phyloP scores from a whole-genome alignment of 2,329 filamentous ascomycete species.

The Diaporthe sp. region DNA sequence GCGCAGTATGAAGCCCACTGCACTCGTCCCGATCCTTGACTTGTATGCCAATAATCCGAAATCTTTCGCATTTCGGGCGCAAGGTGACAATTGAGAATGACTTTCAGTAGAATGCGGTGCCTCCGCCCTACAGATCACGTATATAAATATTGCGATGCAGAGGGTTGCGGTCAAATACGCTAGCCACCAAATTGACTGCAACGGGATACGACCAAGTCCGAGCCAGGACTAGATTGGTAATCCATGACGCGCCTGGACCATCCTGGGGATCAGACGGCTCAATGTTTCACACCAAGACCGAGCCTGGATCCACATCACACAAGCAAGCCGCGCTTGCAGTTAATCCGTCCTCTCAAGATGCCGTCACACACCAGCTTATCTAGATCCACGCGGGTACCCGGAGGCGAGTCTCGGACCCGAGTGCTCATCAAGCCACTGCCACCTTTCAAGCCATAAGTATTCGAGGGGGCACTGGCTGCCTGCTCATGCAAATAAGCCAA shows the following conservation, averaged over 20 bases:
- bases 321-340: not conserved
- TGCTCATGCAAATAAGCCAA: not conserved
- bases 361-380: not conserved
- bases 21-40: too few relatives aligned
- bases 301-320: not conserved
- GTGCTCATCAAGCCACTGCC: not conserved
- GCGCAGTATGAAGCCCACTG: too few relatives aligned
- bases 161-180: not conserved
- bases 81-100: too few relatives aligned
- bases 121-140: not conserved
- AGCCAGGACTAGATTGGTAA: constrained; percentile 3
- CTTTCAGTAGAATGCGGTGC: too few relatives aligned
- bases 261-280: not conserved
- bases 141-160: not conserved
- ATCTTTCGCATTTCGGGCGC: too few relatives aligned
- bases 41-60: too few relatives aligned
- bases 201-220: not conserved
- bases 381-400: not conserved
- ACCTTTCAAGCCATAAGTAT: not conserved
- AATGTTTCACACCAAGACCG: not conserved
- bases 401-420: not conserved
- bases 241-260: not conserved
- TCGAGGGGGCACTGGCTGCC: too few relatives aligned
- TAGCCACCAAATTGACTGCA: not conserved
- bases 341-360: not conserved